phyloP scores from a whole-genome alignment of 345 rosid species.

The Boechera retrofracta region DNA sequence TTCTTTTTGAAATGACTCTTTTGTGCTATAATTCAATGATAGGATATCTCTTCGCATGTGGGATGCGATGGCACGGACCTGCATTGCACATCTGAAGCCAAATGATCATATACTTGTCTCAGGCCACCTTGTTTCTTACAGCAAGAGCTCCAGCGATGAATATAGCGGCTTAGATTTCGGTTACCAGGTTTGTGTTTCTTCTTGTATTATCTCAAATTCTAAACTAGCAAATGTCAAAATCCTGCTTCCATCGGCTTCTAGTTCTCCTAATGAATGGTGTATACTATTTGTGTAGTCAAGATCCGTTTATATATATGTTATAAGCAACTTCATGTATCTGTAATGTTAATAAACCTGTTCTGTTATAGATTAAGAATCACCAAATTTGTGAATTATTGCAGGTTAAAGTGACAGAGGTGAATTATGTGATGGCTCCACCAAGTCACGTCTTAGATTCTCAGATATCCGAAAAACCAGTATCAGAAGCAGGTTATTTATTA shows the following conservation, averaged over 20 bases:
- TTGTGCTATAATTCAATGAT: constrained; percentile 6
- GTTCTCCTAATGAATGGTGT: background rate
- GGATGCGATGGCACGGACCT: constrained; percentile 55
- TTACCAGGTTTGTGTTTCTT: constrained; percentile 54
- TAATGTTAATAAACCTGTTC: background rate
- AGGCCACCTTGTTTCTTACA: constrained; percentile 52
- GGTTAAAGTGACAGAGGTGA: constrained; percentile 65
- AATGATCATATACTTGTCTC: constrained; percentile 69
- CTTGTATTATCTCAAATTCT: background rate
- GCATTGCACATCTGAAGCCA: constrained; percentile 57
- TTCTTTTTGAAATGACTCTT: background rate
- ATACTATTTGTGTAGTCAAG: background rate
- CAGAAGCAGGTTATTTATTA: constrained; percentile 54
- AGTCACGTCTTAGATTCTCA: constrained; percentile 30
- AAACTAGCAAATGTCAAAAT: background rate
- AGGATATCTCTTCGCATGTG: constrained; percentile 62
- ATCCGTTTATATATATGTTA: background rate
- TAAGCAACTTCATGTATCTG: constrained; percentile 18
- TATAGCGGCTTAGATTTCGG: constrained; percentile 17
- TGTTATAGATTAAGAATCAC: background rate
- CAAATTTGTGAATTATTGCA: constrained; percentile 26
- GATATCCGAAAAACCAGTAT: constrained; percentile 32
- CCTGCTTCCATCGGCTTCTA: background rate
- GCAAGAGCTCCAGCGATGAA: constrained; percentile 39
- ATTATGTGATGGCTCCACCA: constrained; percentile 49